These are phyloP conservation scores for Aspergillus ruber DNA, from an alignment of 2,329 filamentous ascomycete genomes.

Conservation along the genomic window DNA sequence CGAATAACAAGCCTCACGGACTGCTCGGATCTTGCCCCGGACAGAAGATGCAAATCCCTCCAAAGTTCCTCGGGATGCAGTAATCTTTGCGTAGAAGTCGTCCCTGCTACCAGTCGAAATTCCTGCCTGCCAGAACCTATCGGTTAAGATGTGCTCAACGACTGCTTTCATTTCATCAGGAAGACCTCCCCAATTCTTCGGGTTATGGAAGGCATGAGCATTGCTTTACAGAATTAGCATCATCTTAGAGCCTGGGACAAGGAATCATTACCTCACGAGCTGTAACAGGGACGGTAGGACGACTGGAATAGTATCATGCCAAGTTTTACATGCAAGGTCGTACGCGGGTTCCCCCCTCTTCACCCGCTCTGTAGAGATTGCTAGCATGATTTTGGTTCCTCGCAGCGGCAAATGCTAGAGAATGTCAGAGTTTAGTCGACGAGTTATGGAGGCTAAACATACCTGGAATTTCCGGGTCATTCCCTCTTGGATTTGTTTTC, in stretches of 20 bases:
- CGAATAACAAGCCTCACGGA: slow-evolving; percentile 88
- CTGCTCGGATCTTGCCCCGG: slow-evolving; percentile 77
- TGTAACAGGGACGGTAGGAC: slow-evolving; percentile 83
- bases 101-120: slow-evolving; percentile 95
- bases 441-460: slow-evolving; percentile 13
- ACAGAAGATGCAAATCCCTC: slow-evolving; percentile 94
- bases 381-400: slow-evolving; percentile 84
- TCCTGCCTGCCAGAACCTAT: slow-evolving; percentile 96
- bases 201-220: slow-evolving; percentile 86
- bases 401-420: slow-evolving; percentile 67
- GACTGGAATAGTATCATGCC: slow-evolving; percentile 72
- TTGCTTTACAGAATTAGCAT: slow-evolving; percentile 48
- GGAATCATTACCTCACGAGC: slow-evolving; percentile 58
- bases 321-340: slow-evolving; percentile 70
- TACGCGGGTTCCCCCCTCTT: slow-evolving; percentile 68
- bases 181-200: slow-evolving; percentile 72
- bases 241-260: not conserved
- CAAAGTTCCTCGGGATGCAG: slow-evolving; percentile 78
- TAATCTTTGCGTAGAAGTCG: slow-evolving; percentile 89
- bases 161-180: slow-evolving; percentile 69
- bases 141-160: slow-evolving; percentile 77
- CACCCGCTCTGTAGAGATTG: slow-evolving; percentile 83
- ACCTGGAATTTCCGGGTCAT: slow-evolving; percentile 70
- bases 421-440: slow-evolving; percentile 3
- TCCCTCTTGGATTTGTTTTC: slow-evolving; percentile 68